Conservation (phyloP, 352 stramenopile genomes). For the Pythium aphanidermatum region DNA sequence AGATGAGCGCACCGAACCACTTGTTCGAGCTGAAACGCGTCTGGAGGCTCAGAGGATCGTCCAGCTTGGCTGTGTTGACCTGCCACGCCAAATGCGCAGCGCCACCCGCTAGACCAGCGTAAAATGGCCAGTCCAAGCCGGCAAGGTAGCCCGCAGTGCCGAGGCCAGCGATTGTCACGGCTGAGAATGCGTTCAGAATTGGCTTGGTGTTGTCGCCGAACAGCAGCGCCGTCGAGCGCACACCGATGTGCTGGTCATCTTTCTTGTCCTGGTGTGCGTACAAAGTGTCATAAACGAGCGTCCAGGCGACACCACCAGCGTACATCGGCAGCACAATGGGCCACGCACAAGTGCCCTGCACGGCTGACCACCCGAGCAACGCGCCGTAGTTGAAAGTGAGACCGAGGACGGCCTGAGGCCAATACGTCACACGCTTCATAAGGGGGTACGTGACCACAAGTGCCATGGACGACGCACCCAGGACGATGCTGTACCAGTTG, state of each 20-base stretch:
- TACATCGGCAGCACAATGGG: slow-evolving; percentile 94
- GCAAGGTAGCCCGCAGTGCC: slow-evolving; percentile 70
- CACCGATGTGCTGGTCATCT: slow-evolving; percentile 94
- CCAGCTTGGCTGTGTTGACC: slow-evolving; percentile 93
- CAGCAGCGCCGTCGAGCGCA: slow-evolving; percentile 94
- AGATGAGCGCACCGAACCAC: slow-evolving; percentile 81
- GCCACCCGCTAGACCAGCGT: slow-evolving; percentile 77
- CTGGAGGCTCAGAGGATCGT: slow-evolving; percentile 92
- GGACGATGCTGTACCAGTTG: slow-evolving; percentile 91
- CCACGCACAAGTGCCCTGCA: slow-evolving; percentile 79
- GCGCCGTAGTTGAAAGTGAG: slow-evolving; percentile 99
- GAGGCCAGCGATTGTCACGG: slow-evolving; percentile 52
- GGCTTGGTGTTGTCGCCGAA: slow-evolving; percentile 94
- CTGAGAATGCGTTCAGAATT: slow-evolving; percentile 86
- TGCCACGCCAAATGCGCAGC: slow-evolving; percentile 96
- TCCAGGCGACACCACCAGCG: slow-evolving; percentile 93
- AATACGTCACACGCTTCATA: slow-evolving; percentile 98
- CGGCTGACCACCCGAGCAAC: slow-evolving; percentile 91
- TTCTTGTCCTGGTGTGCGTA: slow-evolving; percentile 99
- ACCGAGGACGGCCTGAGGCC: slow-evolving; percentile 95
- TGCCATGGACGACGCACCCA: slow-evolving; percentile 90
- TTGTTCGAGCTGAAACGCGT: slow-evolving; percentile 94
- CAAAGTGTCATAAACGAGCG: slow-evolving; percentile 99
- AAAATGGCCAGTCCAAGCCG: slow-evolving; percentile 86
- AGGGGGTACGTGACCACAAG: slow-evolving; percentile 95